Evolutionary conservation across 805 yeast species (phyloP).

Genomic region (Candida takata): DNA sequence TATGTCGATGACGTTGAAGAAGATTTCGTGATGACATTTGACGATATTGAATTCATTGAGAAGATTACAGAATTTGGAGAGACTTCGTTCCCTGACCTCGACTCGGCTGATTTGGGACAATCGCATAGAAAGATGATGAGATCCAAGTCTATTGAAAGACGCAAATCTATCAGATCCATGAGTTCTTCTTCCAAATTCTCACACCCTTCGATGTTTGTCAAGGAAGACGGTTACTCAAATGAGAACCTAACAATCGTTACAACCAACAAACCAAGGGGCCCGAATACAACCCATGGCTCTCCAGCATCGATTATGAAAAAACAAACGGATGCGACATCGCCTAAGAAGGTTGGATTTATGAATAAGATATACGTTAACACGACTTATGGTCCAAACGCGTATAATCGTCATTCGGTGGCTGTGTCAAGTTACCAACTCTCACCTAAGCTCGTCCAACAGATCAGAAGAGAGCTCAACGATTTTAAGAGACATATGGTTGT

Average conservation of each 20-base stretch:
- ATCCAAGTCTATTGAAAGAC: conserved; percentile 30
- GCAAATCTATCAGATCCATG: conserved; percentile 26
- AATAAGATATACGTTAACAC: conserved; percentile 42
- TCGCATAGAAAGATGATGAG: conserved; percentile 25
- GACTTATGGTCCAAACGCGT: conserved; percentile 44
- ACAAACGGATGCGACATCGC: not conserved
- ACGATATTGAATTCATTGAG: conserved; percentile 32
- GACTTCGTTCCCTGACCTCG: conserved; percentile 30
- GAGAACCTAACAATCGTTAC: conserved; percentile 13
- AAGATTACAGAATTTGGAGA: conserved; percentile 35
- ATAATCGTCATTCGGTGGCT: conserved; percentile 46
- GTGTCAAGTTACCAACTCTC: conserved; percentile 35
- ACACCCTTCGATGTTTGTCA: conserved; percentile 3
- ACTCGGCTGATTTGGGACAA: conserved; percentile 25
- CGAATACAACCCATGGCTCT: not conserved
- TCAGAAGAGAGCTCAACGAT: conserved; percentile 58
- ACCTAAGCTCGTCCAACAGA: conserved; percentile 42
- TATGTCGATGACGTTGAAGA: conserved; percentile 6
- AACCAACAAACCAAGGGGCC: conserved; percentile 10
- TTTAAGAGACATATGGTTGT: conserved; percentile 67
- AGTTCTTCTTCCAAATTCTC: conserved; percentile 20
- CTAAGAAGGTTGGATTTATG: conserved; percentile 36
- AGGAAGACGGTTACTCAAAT: not conserved
- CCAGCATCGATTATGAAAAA: not conserved
- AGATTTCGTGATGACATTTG: conserved; percentile 17